phyloP scores from a whole-genome alignment of 768 basidiomycete species.

The Lactarius quietus region DNA sequence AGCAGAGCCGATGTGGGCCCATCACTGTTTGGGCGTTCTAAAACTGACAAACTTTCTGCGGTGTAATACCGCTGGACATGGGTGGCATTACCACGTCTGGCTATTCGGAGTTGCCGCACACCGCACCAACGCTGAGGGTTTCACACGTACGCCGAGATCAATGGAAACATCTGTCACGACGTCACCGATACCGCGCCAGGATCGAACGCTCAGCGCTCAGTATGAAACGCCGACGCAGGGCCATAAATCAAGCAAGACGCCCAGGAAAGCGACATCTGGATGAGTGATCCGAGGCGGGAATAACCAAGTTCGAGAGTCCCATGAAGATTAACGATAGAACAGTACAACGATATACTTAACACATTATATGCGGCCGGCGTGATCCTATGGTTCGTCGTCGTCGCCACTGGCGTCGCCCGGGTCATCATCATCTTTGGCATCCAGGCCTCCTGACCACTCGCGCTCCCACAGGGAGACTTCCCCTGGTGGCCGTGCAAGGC shows the following conservation, averaged over 20 bases:
- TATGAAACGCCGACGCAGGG: background rate
- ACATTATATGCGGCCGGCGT: slow-evolving; percentile 19
- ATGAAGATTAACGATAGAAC: slow-evolving; percentile 22
- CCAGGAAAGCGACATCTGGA: slow-evolving; percentile 1
- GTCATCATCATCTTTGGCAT: slow-evolving; percentile 28
- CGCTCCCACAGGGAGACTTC: slow-evolving; percentile 68
- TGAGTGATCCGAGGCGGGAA: background rate
- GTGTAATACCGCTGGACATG: background rate
- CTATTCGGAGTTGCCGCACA: slow-evolving; percentile 5
- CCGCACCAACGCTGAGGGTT: background rate
- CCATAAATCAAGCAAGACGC: background rate
- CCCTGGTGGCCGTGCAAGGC: slow-evolving; percentile 28
- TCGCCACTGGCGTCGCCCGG: slow-evolving; percentile 22
- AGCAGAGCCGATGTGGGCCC: background rate
- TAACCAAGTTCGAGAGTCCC: slow-evolving; percentile 14
- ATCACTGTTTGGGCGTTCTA: background rate
- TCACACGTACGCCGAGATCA: slow-evolving; percentile 6
- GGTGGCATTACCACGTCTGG: background rate
- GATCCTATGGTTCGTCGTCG: slow-evolving; percentile 27
- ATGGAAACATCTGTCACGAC: background rate
- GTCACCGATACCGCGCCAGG: background rate
- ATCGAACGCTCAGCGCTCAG: background rate
- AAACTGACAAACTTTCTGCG: background rate
- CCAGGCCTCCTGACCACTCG: slow-evolving; percentile 74
- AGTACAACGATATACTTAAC: slow-evolving; percentile 24